Evolutionary conservation across 345 rosid species (phyloP).

Genomic region (Microthlaspi erraticum): DNA sequence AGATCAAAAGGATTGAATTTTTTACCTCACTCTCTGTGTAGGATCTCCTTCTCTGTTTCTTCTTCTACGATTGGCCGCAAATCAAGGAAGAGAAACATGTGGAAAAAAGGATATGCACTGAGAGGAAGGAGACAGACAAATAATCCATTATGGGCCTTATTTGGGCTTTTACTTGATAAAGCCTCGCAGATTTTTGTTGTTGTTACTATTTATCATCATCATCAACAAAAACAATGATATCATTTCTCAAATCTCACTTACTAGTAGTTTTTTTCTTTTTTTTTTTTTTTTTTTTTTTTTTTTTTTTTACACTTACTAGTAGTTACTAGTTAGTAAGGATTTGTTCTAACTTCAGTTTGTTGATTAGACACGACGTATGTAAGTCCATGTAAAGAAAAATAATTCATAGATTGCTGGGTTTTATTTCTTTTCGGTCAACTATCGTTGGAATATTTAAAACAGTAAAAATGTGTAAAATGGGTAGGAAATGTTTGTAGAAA

Average conservation of each 20-base stretch:
- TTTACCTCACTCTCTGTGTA: conserved; percentile 31
- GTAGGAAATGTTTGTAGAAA: neutral
- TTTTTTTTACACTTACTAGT: neutral
- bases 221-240: neutral
- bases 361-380: neutral
- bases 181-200: neutral
- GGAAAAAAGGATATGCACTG: conserved; percentile 17
- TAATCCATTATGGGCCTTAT: conserved; percentile 18
- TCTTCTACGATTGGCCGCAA: conserved; percentile 32
- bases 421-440: no score
- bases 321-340: no score
- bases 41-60: conserved; percentile 22
- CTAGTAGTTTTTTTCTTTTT: no score
- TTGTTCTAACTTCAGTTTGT: neutral
- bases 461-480: no score
- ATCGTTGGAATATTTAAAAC: no score
- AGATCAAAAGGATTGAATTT: conserved; percentile 33
- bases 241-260: neutral
- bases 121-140: neutral
- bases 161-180: conserved; percentile 7
- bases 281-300: no score
- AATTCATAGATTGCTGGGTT: neutral
- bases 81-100: conserved; percentile 35
- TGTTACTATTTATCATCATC: neutral
- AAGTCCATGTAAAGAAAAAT: neutral